Evolutionary conservation across 495 filamentous ascomycete species (phyloP), one percentile per base, ranked within the genome.

Genomic region (Aspergillus nidulans): DNA sequence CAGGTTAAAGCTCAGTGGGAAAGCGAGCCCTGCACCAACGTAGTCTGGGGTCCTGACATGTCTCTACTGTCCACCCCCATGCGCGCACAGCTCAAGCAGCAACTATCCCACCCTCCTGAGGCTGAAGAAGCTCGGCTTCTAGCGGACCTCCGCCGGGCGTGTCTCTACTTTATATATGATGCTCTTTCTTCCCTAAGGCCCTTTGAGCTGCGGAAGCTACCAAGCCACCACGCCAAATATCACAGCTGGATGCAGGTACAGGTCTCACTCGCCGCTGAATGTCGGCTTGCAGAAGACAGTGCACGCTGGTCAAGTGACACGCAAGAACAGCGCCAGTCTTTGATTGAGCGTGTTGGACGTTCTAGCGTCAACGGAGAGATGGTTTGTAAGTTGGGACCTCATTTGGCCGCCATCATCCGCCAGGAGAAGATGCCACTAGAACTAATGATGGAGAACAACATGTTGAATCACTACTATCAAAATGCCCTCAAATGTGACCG

Each of bases 351-450:
- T 28, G 30, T 34, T 12, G 8, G 30, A 13, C 4, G 9, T 5
- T 7, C 30, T 12, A 34, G 30, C 9, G 30, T 34, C 15, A 34
- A 34, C 9, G 30, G 30, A 2, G 30, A 34, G 10, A 34, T 34
- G 30, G 30, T 34, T 2, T 34, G 30, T 34, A 6, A 13, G 2
- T 5, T 34, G 9, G 56, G 56, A 5, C 36, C 41, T 4, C 15
- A 49, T 13, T 28, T 59, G 10, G 24, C 24, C 1, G 3, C 32
- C 18, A 59, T 59, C 8, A 18, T 59, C 2, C 43, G 56, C 1
- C n/a, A 23, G 1, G 32, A 57, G 21, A 30, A 28, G 20, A 18
- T 12, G 1, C 43, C 45, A 18, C 28, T 50, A 9, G 39, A 45
- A 2, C 3, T 57, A n/a, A 39, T 51, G 47, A 32, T 34, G 12